These are phyloP conservation scores for Ophiostoma angusticollis DNA, from an alignment of 2,329 filamentous ascomycete species.

Conservation along the genomic window DNA sequence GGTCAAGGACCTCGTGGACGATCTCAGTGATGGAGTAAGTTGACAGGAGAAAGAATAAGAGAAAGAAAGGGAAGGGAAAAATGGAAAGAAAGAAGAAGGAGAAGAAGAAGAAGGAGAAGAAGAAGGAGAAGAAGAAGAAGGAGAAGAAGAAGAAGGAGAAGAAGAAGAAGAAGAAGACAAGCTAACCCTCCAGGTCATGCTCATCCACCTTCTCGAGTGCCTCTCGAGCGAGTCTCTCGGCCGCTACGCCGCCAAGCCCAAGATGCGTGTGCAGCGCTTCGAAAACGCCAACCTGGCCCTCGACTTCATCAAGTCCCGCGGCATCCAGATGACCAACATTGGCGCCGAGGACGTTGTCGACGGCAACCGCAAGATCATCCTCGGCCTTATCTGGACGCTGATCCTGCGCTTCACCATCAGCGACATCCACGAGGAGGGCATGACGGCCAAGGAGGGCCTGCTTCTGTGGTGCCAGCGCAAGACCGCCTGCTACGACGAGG, in stretches of 20 bases:
- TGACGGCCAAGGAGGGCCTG: constrained; percentile 93
- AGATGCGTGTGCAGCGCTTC: constrained; percentile 90
- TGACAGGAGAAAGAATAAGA: background rate
- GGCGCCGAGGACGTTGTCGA: constrained; percentile 97
- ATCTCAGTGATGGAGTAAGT: constrained; percentile 87
- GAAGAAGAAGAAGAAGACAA: too few relatives aligned
- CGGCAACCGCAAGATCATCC: constrained; percentile 92
- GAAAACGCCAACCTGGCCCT: constrained; percentile 96
- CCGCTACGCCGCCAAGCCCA: constrained; percentile 91
- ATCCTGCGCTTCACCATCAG: constrained; percentile 97
- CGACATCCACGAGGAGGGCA: constrained; percentile 94
- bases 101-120: too few relatives aligned
- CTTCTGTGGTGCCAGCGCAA: constrained; percentile 96
- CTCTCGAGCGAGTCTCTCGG: constrained; percentile 89
- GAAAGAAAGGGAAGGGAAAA: background rate
- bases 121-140: background rate
- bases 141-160: background rate
- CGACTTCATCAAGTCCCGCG: constrained; percentile 70
- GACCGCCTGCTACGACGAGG: constrained; percentile 95
- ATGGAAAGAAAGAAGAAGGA: background rate
- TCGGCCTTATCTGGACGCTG: constrained; percentile 94
- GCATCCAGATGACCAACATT: constrained; percentile 97
- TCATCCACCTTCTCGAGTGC: constrained; percentile 95
- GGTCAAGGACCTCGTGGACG: constrained; percentile 75
- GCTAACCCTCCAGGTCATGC: constrained; percentile 52